Base-by-base conservation (phyloP, 441 rosid species). In the Pelargonium cotyledonis region DNA sequence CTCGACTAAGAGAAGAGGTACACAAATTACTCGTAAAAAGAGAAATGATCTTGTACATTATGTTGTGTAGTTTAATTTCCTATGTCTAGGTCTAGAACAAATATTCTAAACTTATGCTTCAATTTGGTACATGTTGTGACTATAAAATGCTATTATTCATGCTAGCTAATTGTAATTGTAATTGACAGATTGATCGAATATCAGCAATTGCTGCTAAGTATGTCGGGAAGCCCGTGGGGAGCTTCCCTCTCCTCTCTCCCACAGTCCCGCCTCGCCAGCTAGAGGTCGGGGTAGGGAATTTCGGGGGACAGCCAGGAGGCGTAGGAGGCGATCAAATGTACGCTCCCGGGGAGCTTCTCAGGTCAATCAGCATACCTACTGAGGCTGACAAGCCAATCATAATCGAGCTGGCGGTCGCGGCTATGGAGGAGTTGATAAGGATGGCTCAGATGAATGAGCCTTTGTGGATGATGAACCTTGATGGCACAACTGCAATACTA, bases 181-280 rank as follows among this genome's bases (percentile, higher is more conserved):
- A 15, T 53, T 47, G 58, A 6, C 80, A 94, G 99, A 85, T 94
- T 61, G 97, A 94, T 67, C 80, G 96, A 1, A 90, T 94, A 58
- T 89, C 97, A 0, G 84, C 90, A 4, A 91, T 94, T 40, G 97
- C 97, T 44, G 96, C 99, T 0, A 91, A 90, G 77, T 90, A 91
- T 68, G 96, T 91, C 12, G 97, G 99, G 65, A 94, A 91, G 85
- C 92, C 95, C 0, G 82, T 86, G 72, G 78, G 79, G 76, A 89
- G 71, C 84, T 88, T 82, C 70, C 94, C 95, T 58, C 87, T 85
- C 14, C 78, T 88, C 57, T 81, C 97, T n/a, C 64, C 87, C 7
- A 83, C 95, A 0, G 69, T 82, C 53, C 76, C 80, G 35, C 74
- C 90, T 10, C 88, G 97, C 40, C 87, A 89, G 6, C 80, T 86